These are phyloP conservation scores for Aspergillus versicolor DNA, from an alignment of 2,329 filamentous ascomycete species.

Conservation along the genomic window DNA sequence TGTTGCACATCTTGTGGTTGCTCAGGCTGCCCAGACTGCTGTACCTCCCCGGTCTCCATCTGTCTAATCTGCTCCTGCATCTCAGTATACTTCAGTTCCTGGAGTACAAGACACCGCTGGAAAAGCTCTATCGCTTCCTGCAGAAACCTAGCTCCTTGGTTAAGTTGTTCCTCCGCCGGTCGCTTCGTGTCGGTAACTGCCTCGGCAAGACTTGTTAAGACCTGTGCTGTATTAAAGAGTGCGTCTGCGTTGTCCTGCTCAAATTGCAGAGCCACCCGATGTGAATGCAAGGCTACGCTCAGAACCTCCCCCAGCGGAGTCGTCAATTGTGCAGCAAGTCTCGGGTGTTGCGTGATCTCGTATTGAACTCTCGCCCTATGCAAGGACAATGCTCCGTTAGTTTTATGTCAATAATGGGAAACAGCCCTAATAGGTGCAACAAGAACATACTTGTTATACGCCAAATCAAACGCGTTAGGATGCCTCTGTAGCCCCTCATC, in stretches of 20 bases:
- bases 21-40: conserved; percentile 8
- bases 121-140: conserved; percentile 63
- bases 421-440: not conserved
- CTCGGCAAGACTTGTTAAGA: conserved; percentile 66
- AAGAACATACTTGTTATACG: conserved; percentile 68
- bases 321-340: conserved; percentile 60
- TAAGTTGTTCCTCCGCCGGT: conserved; percentile 39
- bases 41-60: conserved; percentile 31
- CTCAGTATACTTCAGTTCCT: conserved; percentile 51
- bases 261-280: conserved; percentile 60
- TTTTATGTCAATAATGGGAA: not conserved
- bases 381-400: conserved; percentile 1
- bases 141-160: conserved; percentile 53
- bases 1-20: conserved; percentile 14
- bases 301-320: conserved; percentile 55
- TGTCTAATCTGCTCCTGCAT: conserved; percentile 44
- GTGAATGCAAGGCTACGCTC: conserved; percentile 61
- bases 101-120: conserved; percentile 55
- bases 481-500: conserved; percentile 61
- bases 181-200: conserved; percentile 54
- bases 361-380: conserved; percentile 67
- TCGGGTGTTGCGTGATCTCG: conserved; percentile 66
- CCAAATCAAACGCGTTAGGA: conserved; percentile 66
- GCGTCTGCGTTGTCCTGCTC: conserved; percentile 65
- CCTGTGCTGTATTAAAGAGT: conserved; percentile 70